Conservation (phyloP, 345 rosid species). For the Clarkia xantiana region DNA sequence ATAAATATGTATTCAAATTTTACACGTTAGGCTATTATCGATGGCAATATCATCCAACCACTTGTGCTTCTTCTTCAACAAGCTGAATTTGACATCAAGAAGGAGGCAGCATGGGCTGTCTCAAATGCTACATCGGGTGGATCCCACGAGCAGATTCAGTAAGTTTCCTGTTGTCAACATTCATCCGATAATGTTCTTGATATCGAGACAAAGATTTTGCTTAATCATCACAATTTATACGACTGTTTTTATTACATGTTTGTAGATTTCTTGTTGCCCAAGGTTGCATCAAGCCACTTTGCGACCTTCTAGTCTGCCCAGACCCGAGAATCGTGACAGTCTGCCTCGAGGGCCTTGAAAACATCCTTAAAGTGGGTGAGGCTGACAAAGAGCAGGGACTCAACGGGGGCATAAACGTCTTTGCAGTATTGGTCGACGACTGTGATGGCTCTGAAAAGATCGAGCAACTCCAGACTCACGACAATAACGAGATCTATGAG, state of each 20-base stretch:
- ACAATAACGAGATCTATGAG: slow-evolving; percentile 74
- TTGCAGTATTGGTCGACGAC: slow-evolving; percentile 58
- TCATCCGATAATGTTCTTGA: too few relatives aligned
- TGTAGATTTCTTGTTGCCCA: slow-evolving; percentile 54
- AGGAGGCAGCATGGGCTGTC: slow-evolving; percentile 86
- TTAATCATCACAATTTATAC: too few relatives aligned
- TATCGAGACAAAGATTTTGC: too few relatives aligned
- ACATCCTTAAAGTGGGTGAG: slow-evolving; percentile 73
- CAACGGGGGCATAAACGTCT: slow-evolving; percentile 40
- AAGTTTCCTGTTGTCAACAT: slow-evolving; percentile 5
- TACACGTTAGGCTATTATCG: slow-evolving; percentile 48
- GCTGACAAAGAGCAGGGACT: slow-evolving; percentile 58
- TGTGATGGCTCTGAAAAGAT: slow-evolving; percentile 64
- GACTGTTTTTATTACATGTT: neutral
- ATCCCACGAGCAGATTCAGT: slow-evolving; percentile 75
- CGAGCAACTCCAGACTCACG: slow-evolving; percentile 68
- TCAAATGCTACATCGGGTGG: slow-evolving; percentile 91
- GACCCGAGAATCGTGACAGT: slow-evolving; percentile 79
- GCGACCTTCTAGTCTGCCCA: slow-evolving; percentile 64
- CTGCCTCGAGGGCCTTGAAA: slow-evolving; percentile 76
- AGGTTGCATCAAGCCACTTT: slow-evolving; percentile 77
- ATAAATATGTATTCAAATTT: neutral
- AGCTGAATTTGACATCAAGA: slow-evolving; percentile 78
- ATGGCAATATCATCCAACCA: slow-evolving; percentile 51
- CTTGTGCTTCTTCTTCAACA: slow-evolving; percentile 65